phyloP scores from a whole-genome alignment of 306 rosid species.

The Lathyrus aphaca region DNA sequence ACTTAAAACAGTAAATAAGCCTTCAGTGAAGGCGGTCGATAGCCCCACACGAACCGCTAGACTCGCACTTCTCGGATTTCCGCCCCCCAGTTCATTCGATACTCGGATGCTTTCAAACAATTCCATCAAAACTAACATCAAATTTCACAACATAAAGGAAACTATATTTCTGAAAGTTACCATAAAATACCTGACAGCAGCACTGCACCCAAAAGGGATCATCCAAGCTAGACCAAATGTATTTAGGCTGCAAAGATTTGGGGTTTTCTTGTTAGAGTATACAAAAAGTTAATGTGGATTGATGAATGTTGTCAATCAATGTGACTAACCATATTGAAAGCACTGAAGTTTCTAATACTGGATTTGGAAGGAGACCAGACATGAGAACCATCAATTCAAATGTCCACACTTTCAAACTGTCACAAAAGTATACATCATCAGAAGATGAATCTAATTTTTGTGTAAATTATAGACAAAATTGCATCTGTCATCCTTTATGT shows the following conservation, averaged over 20 bases:
- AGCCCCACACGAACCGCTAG: conserved; percentile 42
- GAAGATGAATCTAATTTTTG: conserved; percentile 4
- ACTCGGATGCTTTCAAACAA: conserved; percentile 46
- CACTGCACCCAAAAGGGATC: conserved; percentile 67
- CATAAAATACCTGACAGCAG: conserved; percentile 41
- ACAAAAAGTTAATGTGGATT: not conserved
- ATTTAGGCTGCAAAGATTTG: conserved; percentile 49
- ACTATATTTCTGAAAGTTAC: not conserved
- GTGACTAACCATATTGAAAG: conserved; percentile 54
- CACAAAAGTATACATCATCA: conserved; percentile 34
- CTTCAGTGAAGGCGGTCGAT: conserved; percentile 27
- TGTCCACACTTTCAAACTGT: conserved; percentile 72
- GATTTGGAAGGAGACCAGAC: conserved; percentile 72
- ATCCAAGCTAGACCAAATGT: conserved; percentile 66
- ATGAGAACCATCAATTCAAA: conserved; percentile 62
- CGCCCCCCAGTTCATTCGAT: conserved; percentile 46
- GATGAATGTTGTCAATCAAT: not conserved
- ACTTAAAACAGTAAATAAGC: conserved; percentile 37
- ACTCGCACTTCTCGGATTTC: conserved; percentile 37
- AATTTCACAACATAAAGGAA: not conserved
- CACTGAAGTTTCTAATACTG: conserved; percentile 62
- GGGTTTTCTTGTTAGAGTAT: not conserved
- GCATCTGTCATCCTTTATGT: not conserved
- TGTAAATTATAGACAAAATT: not conserved
- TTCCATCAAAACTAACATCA: not conserved